Percentiles rank a stretch among this genome's conserved stretches.
These are phyloP conservation scores for Mallotus nudiflorus DNA, from an alignment of 345 rosid species.

Conservation along the genomic window DNA sequence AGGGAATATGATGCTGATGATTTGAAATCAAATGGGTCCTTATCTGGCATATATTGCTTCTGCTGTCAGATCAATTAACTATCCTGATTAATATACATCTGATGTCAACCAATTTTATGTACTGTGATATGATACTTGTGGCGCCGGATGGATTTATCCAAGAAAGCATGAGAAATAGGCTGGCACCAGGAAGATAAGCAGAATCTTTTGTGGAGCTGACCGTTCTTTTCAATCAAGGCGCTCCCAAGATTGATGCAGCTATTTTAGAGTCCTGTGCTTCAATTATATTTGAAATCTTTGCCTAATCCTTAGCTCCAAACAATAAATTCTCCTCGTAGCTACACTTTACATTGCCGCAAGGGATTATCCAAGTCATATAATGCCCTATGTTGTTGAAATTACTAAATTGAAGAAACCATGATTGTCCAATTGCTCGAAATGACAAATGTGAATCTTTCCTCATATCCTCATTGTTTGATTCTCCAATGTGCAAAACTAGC, in stretches of 20 bases:
- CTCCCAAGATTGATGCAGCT: background rate
- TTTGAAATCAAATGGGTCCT: background rate
- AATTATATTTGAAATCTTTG: background rate
- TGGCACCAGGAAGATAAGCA: background rate
- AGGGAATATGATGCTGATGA: background rate
- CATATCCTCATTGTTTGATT: no score
- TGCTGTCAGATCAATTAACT: background rate
- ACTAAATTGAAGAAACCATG: background rate
- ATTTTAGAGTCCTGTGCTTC: background rate
- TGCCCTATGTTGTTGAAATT: no score
- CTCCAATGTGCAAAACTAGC: no score
- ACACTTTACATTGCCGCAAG: no score
- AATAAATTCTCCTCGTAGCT: background rate
- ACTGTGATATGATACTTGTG: background rate
- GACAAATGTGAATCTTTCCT: background rate
- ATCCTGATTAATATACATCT: background rate
- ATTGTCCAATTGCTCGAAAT: background rate
- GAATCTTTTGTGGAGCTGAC: background rate
- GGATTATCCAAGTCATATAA: no score
- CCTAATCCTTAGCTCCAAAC: background rate
- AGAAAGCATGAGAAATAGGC: background rate
- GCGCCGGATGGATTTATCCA: background rate
- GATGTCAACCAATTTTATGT: background rate
- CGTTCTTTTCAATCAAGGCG: background rate
- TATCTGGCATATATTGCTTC: background rate